Evolutionary conservation across 2,329 filamentous ascomycete genomes (phyloP).

Genomic region (Cladosporium velox): DNA sequence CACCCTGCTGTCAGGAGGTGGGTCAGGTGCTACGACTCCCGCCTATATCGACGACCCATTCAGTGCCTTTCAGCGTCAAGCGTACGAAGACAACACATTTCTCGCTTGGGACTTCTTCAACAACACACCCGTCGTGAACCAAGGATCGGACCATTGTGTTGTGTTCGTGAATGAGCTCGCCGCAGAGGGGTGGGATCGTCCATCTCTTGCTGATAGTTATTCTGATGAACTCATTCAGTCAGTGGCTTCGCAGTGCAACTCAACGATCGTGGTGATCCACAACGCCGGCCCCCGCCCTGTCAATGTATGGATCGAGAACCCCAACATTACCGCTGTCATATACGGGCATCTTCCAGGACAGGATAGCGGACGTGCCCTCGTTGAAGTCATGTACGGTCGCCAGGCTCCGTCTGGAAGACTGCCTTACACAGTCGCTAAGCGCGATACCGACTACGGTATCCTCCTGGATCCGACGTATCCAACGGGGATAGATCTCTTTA

Average conservation of each 20-base stretch:
- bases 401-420: slow-evolving; percentile 32
- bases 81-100: slow-evolving; percentile 27
- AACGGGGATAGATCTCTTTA: neutral
- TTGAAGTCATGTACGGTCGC: slow-evolving; percentile 34
- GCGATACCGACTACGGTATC: slow-evolving; percentile 33
- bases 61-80: slow-evolving; percentile 28
- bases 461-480: slow-evolving; percentile 27
- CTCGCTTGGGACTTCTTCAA: slow-evolving; percentile 33
- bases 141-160: slow-evolving; percentile 32
- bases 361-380: slow-evolving; percentile 33
- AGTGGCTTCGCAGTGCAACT: slow-evolving; percentile 33
- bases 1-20: slow-evolving; percentile 34
- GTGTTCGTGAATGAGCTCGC: slow-evolving; percentile 36
- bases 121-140: slow-evolving; percentile 29
- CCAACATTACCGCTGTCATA: slow-evolving; percentile 36
- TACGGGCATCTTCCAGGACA: slow-evolving; percentile 37
- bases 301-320: slow-evolving; percentile 34
- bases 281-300: slow-evolving; percentile 34
- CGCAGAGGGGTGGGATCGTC: slow-evolving; percentile 33
- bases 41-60: slow-evolving; percentile 30
- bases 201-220: slow-evolving; percentile 30
- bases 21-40: slow-evolving; percentile 32
- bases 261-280: slow-evolving; percentile 37
- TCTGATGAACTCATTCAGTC: slow-evolving; percentile 34
- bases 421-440: slow-evolving; percentile 36